These are phyloP conservation scores for Fagopyrum homotropicum DNA, from an alignment of 148 eudicot genomes.

Conservation along the genomic window DNA sequence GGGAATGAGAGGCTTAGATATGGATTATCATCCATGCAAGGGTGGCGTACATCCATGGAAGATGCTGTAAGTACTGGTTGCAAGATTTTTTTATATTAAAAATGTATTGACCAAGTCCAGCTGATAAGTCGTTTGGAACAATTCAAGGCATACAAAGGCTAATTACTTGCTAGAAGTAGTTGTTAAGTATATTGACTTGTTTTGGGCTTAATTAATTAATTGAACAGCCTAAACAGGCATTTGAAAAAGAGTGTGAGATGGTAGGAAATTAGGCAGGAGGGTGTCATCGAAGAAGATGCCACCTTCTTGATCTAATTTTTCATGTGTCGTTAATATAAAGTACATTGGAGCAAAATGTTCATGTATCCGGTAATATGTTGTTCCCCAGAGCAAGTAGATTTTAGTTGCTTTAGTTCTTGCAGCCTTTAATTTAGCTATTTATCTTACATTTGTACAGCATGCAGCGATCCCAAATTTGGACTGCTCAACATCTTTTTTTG, in stretches of 20 bases:
- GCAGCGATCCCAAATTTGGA: conserved; percentile 60
- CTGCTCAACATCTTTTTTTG: conserved; percentile 59
- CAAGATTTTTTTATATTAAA: background rate
- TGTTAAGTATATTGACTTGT: background rate
- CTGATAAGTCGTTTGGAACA: background rate
- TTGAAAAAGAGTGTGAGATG: background rate
- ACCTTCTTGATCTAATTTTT: background rate
- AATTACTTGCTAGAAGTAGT: background rate
- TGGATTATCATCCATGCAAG: conserved; percentile 79
- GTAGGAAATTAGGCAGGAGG: background rate
- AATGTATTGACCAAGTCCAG: background rate
- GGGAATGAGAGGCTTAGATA: conserved; percentile 50
- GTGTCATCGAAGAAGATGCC: background rate
- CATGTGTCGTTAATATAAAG: background rate
- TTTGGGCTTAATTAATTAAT: background rate
- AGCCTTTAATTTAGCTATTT: conserved; percentile 7
- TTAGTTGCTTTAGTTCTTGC: background rate
- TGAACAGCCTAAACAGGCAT: background rate
- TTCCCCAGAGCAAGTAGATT: background rate
- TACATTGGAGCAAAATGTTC: background rate
- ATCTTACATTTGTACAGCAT: conserved; percentile 37
- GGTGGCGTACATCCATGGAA: conserved; percentile 82
- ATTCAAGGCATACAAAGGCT: background rate
- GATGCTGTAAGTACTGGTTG: conserved; percentile 46
- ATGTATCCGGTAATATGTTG: background rate